A percentile compares a stretch with the other conserved stretches of the same genome.
These are phyloP conservation scores for Podospora sp. DNA, from an alignment of 495 filamentous ascomycete genomes.

Conservation along the genomic window DNA sequence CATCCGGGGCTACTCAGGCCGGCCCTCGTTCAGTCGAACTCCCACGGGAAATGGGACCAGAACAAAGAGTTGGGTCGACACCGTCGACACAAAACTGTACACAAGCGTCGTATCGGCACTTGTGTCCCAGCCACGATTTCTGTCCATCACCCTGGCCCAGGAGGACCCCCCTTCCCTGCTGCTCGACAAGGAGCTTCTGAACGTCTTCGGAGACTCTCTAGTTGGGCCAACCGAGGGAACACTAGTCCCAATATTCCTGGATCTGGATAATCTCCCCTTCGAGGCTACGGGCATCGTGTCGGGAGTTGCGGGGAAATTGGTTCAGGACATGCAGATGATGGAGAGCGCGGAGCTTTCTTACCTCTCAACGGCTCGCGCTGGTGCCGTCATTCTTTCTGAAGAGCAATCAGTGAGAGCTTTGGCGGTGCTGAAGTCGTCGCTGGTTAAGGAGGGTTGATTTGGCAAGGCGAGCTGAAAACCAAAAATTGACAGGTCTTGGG, in stretches of 20 bases:
- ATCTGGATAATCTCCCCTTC: slow-evolving; percentile 76
- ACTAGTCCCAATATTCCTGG: slow-evolving; percentile 86
- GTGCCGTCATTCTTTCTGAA: slow-evolving; percentile 82
- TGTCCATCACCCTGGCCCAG: slow-evolving; percentile 82
- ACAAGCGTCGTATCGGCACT: slow-evolving; percentile 69
- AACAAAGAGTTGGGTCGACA: slow-evolving; percentile 48
- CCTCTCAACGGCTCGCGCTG: slow-evolving; percentile 83
- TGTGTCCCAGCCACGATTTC: slow-evolving; percentile 72
- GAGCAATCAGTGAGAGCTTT: slow-evolving; percentile 72
- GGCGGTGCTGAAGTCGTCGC: slow-evolving; percentile 60
- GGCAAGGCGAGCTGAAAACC: neutral
- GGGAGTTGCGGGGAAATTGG: slow-evolving; percentile 80
- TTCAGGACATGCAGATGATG: slow-evolving; percentile 55
- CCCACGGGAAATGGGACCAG: slow-evolving; percentile 24
- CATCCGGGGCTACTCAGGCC: slow-evolving; percentile 32
- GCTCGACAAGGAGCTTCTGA: slow-evolving; percentile 72
- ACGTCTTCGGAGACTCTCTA: slow-evolving; percentile 66
- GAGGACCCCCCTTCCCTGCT: slow-evolving; percentile 83
- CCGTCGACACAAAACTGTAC: slow-evolving; percentile 64
- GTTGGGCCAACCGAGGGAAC: slow-evolving; percentile 79
- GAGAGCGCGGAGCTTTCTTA: slow-evolving; percentile 87
- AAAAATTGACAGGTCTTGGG: neutral
- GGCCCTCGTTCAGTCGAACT: slow-evolving; percentile 18
- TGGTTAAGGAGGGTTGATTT: slow-evolving; percentile 33
- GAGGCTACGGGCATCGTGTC: slow-evolving; percentile 95